Evolutionary conservation across 2,329 filamentous ascomycete species (phyloP).

Genomic region (Cordyceps pruinosa): DNA sequence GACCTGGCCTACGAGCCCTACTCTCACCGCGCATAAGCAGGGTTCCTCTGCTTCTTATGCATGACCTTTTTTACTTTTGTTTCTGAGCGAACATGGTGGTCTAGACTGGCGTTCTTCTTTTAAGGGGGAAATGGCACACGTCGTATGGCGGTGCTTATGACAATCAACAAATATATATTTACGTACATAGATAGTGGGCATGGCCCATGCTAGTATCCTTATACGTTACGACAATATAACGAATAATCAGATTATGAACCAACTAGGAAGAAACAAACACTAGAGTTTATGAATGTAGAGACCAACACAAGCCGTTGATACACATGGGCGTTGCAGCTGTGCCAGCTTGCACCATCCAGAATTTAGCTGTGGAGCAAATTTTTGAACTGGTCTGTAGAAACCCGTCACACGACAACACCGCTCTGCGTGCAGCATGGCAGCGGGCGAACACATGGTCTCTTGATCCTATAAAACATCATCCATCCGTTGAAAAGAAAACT

Average conservation of each 20-base stretch:
- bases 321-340: too few relatives aligned
- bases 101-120: constrained; percentile 9
- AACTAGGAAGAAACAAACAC: neutral
- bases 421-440: neutral
- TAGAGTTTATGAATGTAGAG: neutral
- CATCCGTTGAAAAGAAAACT: too few relatives aligned
- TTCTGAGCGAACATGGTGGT: neutral
- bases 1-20: constrained; percentile 59
- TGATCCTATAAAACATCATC: neutral
- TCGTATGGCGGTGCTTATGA: constrained; percentile 5
- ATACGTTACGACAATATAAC: neutral
- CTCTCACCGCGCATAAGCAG: constrained; percentile 44
- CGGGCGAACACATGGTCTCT: neutral
- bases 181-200: constrained; percentile 6
- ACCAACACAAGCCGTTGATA: neutral
- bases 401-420: neutral
- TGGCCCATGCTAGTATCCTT: neutral
- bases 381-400: neutral
- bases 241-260: neutral
- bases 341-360: neutral
- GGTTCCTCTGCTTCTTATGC: neutral
- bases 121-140: neutral
- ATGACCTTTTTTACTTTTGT: neutral
- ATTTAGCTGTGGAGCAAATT: constrained; percentile 10
- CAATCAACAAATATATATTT: constrained; percentile 13